Evolutionary conservation across 2,329 filamentous ascomycete genomes (phyloP), one percentile per base, ranked within the genome.

Genomic region (Thermothelomyces thermophilus): DNA sequence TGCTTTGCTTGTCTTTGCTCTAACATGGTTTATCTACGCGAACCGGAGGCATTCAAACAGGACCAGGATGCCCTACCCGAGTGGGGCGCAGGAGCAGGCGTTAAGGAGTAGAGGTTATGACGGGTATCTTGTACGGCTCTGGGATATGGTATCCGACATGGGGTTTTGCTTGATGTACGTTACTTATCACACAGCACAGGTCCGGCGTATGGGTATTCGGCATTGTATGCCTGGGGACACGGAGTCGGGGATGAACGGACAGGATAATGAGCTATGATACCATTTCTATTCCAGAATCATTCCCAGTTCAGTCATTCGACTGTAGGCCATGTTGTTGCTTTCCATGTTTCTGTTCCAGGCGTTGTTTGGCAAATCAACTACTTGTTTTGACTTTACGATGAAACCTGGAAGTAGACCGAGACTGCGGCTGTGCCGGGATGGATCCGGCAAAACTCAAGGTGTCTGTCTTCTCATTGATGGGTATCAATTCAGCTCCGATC

Each of bases 141-240:
- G 16, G 34, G 42, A 16, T n/a, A 5, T 16, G 24, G 31, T 11
- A 28, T 36, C 20, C 16, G 17, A 36, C 20, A n/a, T 17, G n/a
- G 17, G 20, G 17, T 6, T 14, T n/a, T n/a, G 26, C 3, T 14
- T 14, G n/a, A 17, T 45, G 46, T 44, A 43, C 46, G 5, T 37
- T 20, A 31, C n/a, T n/a, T n/a, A n/a, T n/a, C n/a, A n/a, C n/a
- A 39, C 36, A 46, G 42, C 46, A 50, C 48, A n/a, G 35, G 48
- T 50, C 42, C 41, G 49, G 49, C 39, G 49, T 51, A 46, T 51
- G 39, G 43, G 39, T 46, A 33, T 47, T 19, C 20, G 16, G 41
- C 44, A 42, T 47, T 47, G 49, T 51, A 46, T 41, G 40, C n/a
- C 19, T 16, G 36, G 48, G 7, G 8, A 16, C 13, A 17, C 19